Evolutionary conservation across 2,329 filamentous ascomycete genomes (phyloP).

Genomic region (Tolypocladium ophioglossoides): DNA sequence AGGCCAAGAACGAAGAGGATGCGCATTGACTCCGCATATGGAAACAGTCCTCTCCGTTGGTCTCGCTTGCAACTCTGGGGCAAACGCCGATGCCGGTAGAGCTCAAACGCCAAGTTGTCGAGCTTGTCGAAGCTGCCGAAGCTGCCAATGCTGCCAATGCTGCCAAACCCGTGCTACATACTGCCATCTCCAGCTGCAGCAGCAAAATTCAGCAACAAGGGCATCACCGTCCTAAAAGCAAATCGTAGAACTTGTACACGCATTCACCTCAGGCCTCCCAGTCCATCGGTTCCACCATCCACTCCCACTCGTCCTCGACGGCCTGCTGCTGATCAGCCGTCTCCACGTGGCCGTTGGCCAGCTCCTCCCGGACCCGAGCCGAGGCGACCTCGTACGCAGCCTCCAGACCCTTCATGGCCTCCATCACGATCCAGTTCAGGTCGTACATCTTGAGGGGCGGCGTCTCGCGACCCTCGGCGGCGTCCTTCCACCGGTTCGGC

Average conservation of each 20-base stretch:
- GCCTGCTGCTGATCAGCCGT: neutral
- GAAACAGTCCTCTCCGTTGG: neutral
- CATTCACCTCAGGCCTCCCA: conserved; percentile 20
- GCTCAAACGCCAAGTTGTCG: neutral
- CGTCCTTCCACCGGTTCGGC: conserved; percentile 63
- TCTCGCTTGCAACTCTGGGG: neutral
- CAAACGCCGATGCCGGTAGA: neutral
- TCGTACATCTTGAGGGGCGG: conserved; percentile 47
- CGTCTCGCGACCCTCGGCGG: conserved; percentile 33
- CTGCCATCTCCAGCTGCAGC: neutral
- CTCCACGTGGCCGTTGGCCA: conserved; percentile 32
- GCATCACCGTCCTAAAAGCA: too few relatives aligned
- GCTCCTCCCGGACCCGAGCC: conserved; percentile 26
- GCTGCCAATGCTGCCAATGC: too few relatives aligned
- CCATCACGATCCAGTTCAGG: conserved; percentile 46
- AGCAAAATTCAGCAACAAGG: neutral
- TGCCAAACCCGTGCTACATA: neutral
- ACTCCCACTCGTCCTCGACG: conserved; percentile 22
- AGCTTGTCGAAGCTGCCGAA: too few relatives aligned
- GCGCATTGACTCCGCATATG: neutral
- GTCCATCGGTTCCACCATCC: conserved; percentile 30
- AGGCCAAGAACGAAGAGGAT: conserved; percentile 4
- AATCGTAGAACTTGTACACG: too few relatives aligned
- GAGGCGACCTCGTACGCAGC: conserved; percentile 42
- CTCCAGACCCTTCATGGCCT: conserved; percentile 49